These are phyloP conservation scores for Ceratocystis alfenasii DNA, from an alignment of 2,329 filamentous ascomycete genomes.

Conservation along the genomic window DNA sequence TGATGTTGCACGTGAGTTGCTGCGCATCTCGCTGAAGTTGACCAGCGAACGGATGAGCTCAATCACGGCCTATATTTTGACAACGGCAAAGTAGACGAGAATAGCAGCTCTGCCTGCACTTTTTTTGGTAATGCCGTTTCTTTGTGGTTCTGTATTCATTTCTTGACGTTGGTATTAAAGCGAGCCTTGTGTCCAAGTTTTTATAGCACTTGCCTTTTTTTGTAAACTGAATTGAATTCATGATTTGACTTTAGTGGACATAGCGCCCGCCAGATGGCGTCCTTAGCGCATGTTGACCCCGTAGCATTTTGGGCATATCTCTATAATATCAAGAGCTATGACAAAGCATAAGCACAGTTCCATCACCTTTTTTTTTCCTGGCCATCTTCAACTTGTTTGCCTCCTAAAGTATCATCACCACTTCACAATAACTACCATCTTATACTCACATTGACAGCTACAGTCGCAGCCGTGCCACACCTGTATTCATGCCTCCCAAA, in stretches of 20 bases:
- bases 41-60: conserved; percentile 82
- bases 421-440: too few species aligned
- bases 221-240: too few species aligned
- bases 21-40: conserved; percentile 81
- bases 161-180: not conserved
- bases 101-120: not conserved
- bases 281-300: too few species aligned
- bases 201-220: too few species aligned
- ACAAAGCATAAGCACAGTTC: too few species aligned
- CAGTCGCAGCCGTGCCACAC: not conserved
- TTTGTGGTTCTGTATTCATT: not conserved
- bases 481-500: conserved; percentile 26
- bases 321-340: too few species aligned
- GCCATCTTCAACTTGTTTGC: not conserved
- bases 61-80: conserved; percentile 47
- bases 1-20: conserved; percentile 69
- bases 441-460: too few species aligned
- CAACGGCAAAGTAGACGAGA: conserved; percentile 34
- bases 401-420: not conserved
- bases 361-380: not conserved
- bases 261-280: too few species aligned
- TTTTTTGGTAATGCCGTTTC: not conserved
- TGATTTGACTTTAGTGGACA: too few species aligned
- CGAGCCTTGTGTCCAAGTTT: too few species aligned
- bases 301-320: too few species aligned